Percentiles rank a stretch among this genome's conserved stretches.
Evolutionary conservation across 331 rosid genomes (phyloP).

Genomic region (Stylosanthes scabra): DNA sequence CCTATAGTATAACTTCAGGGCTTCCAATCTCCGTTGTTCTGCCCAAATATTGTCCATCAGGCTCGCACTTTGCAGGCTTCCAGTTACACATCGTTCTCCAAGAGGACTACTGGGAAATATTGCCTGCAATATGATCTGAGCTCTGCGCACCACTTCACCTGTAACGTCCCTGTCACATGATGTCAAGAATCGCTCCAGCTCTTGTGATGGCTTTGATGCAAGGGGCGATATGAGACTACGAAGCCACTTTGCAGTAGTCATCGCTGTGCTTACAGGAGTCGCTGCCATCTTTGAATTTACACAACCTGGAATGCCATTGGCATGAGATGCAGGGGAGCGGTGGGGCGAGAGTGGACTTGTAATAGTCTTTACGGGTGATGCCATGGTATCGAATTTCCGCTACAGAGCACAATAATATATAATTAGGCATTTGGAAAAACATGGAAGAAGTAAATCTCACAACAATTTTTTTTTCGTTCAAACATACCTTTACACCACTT

Average conservation of each 20-base stretch:
- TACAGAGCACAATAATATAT: constrained; percentile 36
- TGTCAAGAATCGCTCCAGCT: constrained; percentile 77
- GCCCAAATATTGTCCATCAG: constrained; percentile 96
- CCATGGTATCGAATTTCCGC: constrained; percentile 77
- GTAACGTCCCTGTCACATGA: constrained; percentile 89
- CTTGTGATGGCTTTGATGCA: constrained; percentile 76
- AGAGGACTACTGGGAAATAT: constrained; percentile 84
- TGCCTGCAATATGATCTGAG: constrained; percentile 85
- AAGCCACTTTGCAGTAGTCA: constrained; percentile 99
- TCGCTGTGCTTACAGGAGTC: constrained; percentile 96
- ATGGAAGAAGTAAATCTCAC: constrained; percentile 16
- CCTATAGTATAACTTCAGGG: constrained; percentile 81
- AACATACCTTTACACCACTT: constrained; percentile 79
- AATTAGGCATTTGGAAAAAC: constrained; percentile 23
- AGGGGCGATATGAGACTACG: constrained; percentile 86
- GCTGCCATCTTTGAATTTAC: constrained; percentile 70
- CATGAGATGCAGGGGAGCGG: constrained; percentile 75
- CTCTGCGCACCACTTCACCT: constrained; percentile 79
- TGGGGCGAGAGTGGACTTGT: constrained; percentile 82
- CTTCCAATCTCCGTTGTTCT: constrained; percentile 88
- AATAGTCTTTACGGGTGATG: constrained; percentile 81
- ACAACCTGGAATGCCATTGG: constrained; percentile 56
- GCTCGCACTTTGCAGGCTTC: constrained; percentile 73
- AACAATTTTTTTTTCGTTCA: constrained; percentile 1
- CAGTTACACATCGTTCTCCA: constrained; percentile 75